These are phyloP conservation scores for Eucalyptus tenuipes DNA, from an alignment of 345 rosid genomes.

Conservation along the genomic window DNA sequence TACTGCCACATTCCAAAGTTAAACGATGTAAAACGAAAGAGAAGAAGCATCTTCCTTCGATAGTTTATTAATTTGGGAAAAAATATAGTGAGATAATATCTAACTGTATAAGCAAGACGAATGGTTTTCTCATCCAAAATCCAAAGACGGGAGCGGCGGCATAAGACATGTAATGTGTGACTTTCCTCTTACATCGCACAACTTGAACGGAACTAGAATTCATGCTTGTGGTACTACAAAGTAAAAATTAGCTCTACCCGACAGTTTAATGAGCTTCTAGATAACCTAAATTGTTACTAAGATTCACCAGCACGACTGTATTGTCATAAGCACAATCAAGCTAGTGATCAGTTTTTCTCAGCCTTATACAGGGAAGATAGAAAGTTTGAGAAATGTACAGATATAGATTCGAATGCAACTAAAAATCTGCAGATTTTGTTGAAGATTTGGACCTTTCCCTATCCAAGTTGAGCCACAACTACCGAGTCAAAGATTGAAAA, in stretches of 20 bases:
- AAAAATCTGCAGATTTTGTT: not conserved
- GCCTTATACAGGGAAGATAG: not conserved
- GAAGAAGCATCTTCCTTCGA: not conserved
- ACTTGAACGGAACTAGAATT: not conserved
- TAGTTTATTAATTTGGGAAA: not conserved
- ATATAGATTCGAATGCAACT: not conserved
- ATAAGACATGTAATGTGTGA: not conserved
- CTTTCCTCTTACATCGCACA: not conserved
- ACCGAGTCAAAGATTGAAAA: not conserved
- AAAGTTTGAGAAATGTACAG: not conserved
- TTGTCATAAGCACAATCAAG: not conserved
- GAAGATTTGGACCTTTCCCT: not conserved
- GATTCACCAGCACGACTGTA: not conserved
- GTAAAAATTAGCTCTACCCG: not conserved
- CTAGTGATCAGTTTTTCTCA: not conserved
- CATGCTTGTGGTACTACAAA: not conserved
- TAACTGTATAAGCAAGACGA: not conserved
- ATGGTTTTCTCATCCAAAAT: not conserved
- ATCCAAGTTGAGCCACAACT: not conserved
- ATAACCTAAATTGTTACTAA: not conserved
- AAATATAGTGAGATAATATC: not conserved
- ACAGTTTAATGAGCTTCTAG: not conserved
- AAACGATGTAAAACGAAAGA: not conserved
- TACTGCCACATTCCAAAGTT: not conserved
- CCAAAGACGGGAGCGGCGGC: not conserved